Evolutionary conservation across 2,329 filamentous ascomycete genomes (phyloP), one percentile per base, ranked within the genome.

Genomic region (Penicillium verrucosum): DNA sequence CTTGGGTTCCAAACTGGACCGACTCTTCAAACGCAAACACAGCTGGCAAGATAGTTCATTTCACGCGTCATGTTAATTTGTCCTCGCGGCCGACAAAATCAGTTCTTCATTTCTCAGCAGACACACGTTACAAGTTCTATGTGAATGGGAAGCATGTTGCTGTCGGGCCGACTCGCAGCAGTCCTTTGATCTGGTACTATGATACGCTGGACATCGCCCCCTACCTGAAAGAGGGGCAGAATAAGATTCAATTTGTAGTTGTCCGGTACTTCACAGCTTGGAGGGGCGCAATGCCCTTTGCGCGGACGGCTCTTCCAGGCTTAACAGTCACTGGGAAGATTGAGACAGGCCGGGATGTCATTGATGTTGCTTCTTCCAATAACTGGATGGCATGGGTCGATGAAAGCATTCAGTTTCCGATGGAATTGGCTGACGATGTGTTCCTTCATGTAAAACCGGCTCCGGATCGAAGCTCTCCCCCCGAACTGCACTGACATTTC

Each of bases 51-150:
- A 23, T 51, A 29, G 27, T 51, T n/a, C 7, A 32, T 21, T 42
- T 51, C 11, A 42, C 18, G 2, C 9, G 14, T 5, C 18, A 21
- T 8, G 54, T 75, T 48, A 44, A 54, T 29, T 58, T 73, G 5
- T 10, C 40, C 1, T 58, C 44, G 2, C 12, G 14, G 21, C 65
- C 70, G 5, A 53, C 14, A 0, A n/a, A 29, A 10, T 59, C 70
- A 12, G 25, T 66, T 5, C 41, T 75, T 11, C 62, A 68, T 51
- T 67, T 72, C 57, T 71, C 74, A 1, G 76, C 76, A 6, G 76
- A 79, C 37, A 79, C 77, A 5, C 68, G 74, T 9, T 79, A 78
- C 64, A 78, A 78, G 51, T 64, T 78, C 3, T 68, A 65, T 29
- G 66, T 79, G 40, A 79, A 79, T 64, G 68, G 69, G 3, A 47